Evolutionary conservation across 306 rosid species (phyloP), one percentile per base, ranked within the genome.

Genomic region (Ammopiptanthus mongolicus): DNA sequence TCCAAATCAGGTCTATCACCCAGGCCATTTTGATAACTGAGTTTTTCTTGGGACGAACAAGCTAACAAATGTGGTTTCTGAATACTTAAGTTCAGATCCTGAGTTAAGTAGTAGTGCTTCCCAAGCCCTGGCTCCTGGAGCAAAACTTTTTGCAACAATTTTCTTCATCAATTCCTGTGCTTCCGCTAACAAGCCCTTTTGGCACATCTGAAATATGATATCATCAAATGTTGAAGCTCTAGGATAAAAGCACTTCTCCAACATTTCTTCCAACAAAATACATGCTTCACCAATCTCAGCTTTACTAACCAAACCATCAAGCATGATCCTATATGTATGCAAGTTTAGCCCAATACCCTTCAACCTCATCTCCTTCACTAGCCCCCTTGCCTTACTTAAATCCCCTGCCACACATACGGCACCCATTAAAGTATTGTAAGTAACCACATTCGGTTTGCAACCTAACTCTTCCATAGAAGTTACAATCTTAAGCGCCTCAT

Each of bases 391-490:
- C 37, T 73, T 76, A 28, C 21, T 17, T 6, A 90, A 41, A 68
- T 90, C 83, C 66, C 85, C 83, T 8, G 57, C 67, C 73, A 71
- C 69, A 75, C 83, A 83, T 33, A 88, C 52, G 0, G 84, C 87
- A 65, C 81, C 86, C 79, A 94, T 29, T 72, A 94, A 64, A 39
- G 85, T 78, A 83, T 88, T 90, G 59, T 79, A 91, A 51, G 96
- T 90, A 78, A 88, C 89, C 78, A 86, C 86, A 84, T 94, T 81
- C 6, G 97, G 83, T 69, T 86, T 76, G 85, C 90, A 88, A 28
- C 90, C 89, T 72, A 93, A 80, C 42, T 80, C 85, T 53, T 91
- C 90, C 96, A 91, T 91, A 25, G 77, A 81, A 71, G 65, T 71
- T 57, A 83, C 77, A 76, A 87, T 81, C 76, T 81, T 59, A 67